Evolutionary conservation across 495 filamentous ascomycete genomes (phyloP).

Genomic region (Penicillium argentinense): DNA sequence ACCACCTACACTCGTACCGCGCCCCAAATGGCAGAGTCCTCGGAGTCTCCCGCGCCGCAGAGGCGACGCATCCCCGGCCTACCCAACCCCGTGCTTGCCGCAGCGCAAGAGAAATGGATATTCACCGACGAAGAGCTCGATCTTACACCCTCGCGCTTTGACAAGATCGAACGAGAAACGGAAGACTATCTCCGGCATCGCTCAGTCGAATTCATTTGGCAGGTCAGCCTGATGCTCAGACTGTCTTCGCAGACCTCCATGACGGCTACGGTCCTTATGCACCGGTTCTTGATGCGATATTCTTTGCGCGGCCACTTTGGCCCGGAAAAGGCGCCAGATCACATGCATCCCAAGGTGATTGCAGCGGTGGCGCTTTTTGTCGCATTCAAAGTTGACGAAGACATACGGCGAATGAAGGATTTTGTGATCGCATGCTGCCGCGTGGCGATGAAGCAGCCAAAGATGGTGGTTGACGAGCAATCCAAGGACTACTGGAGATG

Average conservation of each 20-base stretch:
- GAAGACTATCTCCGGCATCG: slow-evolving; percentile 81
- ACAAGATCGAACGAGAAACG: slow-evolving; percentile 71
- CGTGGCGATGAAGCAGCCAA: slow-evolving; percentile 89
- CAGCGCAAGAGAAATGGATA: slow-evolving; percentile 75
- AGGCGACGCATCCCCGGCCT: slow-evolving; percentile 49
- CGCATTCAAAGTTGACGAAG: slow-evolving; percentile 95
- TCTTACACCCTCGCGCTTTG: slow-evolving; percentile 78
- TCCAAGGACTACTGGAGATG: slow-evolving; percentile 96
- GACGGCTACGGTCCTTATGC: slow-evolving; percentile 90
- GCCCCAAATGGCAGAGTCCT: slow-evolving; percentile 31
- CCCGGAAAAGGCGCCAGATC: slow-evolving; percentile 39
- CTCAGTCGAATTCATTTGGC: slow-evolving; percentile 92
- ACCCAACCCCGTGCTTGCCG: slow-evolving; percentile 50
- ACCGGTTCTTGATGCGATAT: slow-evolving; percentile 90
- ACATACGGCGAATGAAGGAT: slow-evolving; percentile 89
- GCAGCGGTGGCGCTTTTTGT: slow-evolving; percentile 89
- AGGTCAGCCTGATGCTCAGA: slow-evolving; percentile 89
- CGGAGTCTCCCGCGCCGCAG: slow-evolving; percentile 22
- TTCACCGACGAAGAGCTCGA: slow-evolving; percentile 82
- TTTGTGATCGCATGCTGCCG: slow-evolving; percentile 89
- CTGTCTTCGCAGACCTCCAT: slow-evolving; percentile 88
- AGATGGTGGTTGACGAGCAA: slow-evolving; percentile 87
- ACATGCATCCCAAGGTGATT: slow-evolving; percentile 83
- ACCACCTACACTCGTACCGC: not conserved
- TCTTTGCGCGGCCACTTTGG: slow-evolving; percentile 56